Percentiles rank a stretch among this genome's conserved stretches.
Evolutionary conservation across 495 filamentous ascomycete genomes (phyloP).

Genomic region (Paragyromitra xinjiangensis): DNA sequence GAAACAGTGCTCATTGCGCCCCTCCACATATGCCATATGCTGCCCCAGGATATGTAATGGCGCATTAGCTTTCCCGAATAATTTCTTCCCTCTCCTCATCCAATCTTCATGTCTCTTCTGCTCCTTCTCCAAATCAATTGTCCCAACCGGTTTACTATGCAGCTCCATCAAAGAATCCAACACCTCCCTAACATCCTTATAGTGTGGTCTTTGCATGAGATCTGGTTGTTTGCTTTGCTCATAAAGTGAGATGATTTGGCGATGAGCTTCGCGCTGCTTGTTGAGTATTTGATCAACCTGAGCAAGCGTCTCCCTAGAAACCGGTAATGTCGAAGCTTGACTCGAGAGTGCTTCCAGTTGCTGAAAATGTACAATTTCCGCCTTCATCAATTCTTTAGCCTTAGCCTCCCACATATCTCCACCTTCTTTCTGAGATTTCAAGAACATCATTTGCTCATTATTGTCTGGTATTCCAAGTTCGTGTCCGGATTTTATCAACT

Average conservation of each 20-base stretch:
- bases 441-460: slow-evolving; percentile 78
- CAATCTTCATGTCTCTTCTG: slow-evolving; percentile 97
- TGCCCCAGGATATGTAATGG: slow-evolving; percentile 91
- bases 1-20: slow-evolving; percentile 89
- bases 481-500: slow-evolving; percentile 77
- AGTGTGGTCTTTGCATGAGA: slow-evolving; percentile 81
- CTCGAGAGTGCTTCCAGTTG: slow-evolving; percentile 90
- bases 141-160: slow-evolving; percentile 89
- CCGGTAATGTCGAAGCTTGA: slow-evolving; percentile 77
- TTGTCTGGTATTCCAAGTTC: slow-evolving; percentile 78
- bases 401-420: slow-evolving; percentile 93
- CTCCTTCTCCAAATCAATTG: slow-evolving; percentile 91
- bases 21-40: slow-evolving; percentile 92
- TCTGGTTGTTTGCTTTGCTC: slow-evolving; percentile 78
- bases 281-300: slow-evolving; percentile 90
- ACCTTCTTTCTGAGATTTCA: slow-evolving; percentile 75
- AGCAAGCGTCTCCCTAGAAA: slow-evolving; percentile 79
- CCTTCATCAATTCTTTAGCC: slow-evolving; percentile 89
- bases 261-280: slow-evolving; percentile 94
- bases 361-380: slow-evolving; percentile 88
- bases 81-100: slow-evolving; percentile 98
- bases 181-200: slow-evolving; percentile 87
- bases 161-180: slow-evolving; percentile 86
- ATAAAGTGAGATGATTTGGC: slow-evolving; percentile 80
- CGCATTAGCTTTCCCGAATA: slow-evolving; percentile 98